phyloP scores from a whole-genome alignment of 306 rosid species.

The Albizia julibrissin region DNA sequence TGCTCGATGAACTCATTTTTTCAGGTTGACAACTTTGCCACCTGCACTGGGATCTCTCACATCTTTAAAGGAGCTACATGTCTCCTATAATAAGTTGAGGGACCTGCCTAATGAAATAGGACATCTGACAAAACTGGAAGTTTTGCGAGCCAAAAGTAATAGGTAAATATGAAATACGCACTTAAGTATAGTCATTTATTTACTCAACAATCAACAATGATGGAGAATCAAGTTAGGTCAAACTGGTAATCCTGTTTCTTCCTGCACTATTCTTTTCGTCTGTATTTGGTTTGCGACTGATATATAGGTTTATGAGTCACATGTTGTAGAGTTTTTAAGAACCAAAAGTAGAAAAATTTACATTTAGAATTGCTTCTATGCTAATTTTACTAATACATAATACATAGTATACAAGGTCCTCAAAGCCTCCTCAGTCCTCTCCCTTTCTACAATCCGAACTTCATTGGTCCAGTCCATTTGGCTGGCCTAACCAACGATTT shows the following conservation, averaged over 20 bases:
- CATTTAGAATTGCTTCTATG: not conserved
- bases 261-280: not conserved
- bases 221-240: constrained; percentile 9
- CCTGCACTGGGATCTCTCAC: constrained; percentile 61
- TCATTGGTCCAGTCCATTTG: not conserved
- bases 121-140: constrained; percentile 62
- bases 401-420: not conserved
- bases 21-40: constrained; percentile 74
- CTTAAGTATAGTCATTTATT: constrained; percentile 5
- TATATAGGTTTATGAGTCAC: constrained; percentile 20
- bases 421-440: not conserved
- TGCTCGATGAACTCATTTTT: constrained; percentile 29
- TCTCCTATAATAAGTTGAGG: constrained; percentile 68
- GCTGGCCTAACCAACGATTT: constrained; percentile 13
- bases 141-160: constrained; percentile 68
- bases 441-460: not conserved
- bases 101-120: constrained; percentile 75
- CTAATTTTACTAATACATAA: not conserved
- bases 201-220: not conserved
- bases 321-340: constrained; percentile 26
- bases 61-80: constrained; percentile 67
- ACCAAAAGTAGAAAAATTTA: not conserved
- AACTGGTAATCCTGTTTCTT: not conserved
- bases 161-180: constrained; percentile 49
- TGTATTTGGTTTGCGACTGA: constrained; percentile 9